Percentiles rank a stretch among this genome's conserved stretches.
phyloP scores from a whole-genome alignment of 208 protist species.

The Herpetomonas samuelpessoai region DNA sequence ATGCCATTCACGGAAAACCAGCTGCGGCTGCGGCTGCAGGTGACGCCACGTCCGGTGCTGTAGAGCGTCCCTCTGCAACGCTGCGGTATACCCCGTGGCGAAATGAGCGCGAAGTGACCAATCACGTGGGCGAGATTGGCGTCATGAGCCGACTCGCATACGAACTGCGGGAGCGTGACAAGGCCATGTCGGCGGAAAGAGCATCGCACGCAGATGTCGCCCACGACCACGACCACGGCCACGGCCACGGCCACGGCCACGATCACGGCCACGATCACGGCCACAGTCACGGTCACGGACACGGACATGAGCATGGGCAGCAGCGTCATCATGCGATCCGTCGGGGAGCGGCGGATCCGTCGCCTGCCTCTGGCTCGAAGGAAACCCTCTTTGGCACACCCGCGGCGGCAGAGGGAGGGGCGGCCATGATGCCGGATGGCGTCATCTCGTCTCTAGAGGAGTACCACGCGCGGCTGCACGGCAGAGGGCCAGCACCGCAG shows the following conservation, averaged over 20 bases:
- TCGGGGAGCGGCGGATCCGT: neutral
- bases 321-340: constrained; percentile 3
- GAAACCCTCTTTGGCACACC: neutral
- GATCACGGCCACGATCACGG: constrained; percentile 3
- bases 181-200: neutral
- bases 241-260: constrained; percentile 6
- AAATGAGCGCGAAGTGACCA: constrained; percentile 29
- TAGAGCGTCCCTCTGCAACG: neutral
- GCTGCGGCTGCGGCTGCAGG: constrained; percentile 8
- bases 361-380: no score
- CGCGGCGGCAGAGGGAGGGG: neutral
- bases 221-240: neutral
- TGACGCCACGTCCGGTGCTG: neutral
- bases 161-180: constrained; percentile 4
- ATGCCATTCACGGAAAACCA: constrained; percentile 47
- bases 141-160: constrained; percentile 41
- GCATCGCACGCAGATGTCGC: neutral
- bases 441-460: constrained; percentile 1
- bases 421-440: neutral
- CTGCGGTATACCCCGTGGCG: neutral
- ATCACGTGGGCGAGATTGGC: constrained; percentile 51
- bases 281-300: neutral
- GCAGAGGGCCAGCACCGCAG: neutral
- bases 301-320: constrained; percentile 4
- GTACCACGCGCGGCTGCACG: neutral